phyloP scores from a whole-genome alignment of 768 basidiomycete genomes.

The Lepiota venenata region DNA sequence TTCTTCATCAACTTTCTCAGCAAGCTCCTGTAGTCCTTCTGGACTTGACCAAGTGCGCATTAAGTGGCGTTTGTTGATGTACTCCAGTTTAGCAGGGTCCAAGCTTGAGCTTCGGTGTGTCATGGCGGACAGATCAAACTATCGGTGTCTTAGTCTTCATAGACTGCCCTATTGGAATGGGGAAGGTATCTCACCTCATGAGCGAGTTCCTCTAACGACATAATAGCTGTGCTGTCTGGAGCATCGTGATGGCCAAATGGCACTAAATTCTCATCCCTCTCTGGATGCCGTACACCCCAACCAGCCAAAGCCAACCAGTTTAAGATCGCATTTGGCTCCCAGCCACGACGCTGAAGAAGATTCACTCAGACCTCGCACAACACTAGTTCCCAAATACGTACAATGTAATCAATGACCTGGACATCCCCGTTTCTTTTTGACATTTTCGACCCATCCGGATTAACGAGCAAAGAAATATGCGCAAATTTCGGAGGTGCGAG shows the following conservation, averaged over 20 bases:
- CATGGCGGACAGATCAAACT: constrained; percentile 77
- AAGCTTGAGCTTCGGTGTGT: constrained; percentile 85
- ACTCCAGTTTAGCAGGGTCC: constrained; percentile 76
- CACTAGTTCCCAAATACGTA: constrained; percentile 26
- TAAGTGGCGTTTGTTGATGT: constrained; percentile 87
- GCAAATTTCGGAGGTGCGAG: constrained; percentile 78
- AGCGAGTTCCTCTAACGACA: constrained; percentile 64
- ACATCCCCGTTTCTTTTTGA: constrained; percentile 93
- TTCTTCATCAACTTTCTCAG: constrained; percentile 46
- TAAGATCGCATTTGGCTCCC: constrained; percentile 85
- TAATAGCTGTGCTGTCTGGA: constrained; percentile 63
- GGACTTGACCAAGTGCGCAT: constrained; percentile 48
- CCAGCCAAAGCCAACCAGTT: constrained; percentile 97
- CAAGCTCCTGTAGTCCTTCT: constrained; percentile 49
- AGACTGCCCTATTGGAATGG: not conserved
- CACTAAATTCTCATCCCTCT: constrained; percentile 19
- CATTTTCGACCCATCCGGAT: constrained; percentile 90
- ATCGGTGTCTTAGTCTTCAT: not conserved
- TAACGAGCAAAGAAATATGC: constrained; percentile 88
- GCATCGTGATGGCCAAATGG: constrained; percentile 31
- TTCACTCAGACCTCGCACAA: not conserved
- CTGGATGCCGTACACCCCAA: constrained; percentile 64
- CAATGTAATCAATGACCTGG: constrained; percentile 82
- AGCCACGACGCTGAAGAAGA: constrained; percentile 64
- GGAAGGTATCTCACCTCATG: constrained; percentile 39